Base-by-base conservation (phyloP, 1,284 basidiomycete species). In the Malassezia obtusa region DNA sequence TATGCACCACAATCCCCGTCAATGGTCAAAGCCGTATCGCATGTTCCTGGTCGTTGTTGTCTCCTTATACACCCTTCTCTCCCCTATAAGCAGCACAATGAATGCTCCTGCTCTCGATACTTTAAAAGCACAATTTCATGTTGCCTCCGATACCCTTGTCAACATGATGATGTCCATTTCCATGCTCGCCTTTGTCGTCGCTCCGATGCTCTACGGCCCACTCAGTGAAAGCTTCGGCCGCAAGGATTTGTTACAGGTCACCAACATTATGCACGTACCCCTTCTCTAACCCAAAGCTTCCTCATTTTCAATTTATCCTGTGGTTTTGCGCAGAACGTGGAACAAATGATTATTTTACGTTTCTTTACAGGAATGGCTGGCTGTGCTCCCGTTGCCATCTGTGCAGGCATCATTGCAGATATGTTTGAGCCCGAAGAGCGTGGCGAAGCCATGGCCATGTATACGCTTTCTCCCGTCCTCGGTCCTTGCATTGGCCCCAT, bases 401-500 rank as follows among this genome's bases (percentile, higher is more conserved):
- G 67, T 15, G 84, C 83, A 33, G 86, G 83, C 1, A 79, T 83
- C 1, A 75, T 88, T 1, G 79, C 81, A 1, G 86, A 88, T 69
- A 77, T 83, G 32, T 88, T 82, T 80, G 69, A 64, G n/a, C 70
- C 84, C 0, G 83, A 85, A 53, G 78, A 65, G 49, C 45, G 66
- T 37, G 63, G 63, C 31, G 37, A 32, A n/a, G 63, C 60, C 11
- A 62, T 63, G 61, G 45, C 58, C 0, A 32, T 55, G n/a, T 64
- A 85, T 69, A 83, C 84, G 0, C 74, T 87, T 4, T 82, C 83
- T 0, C 74, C 64, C 1, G 38, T 70, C 12, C 51, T 68, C 0
- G 66, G 64, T 2, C 66, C 68, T 0, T 56, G 64, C 22, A 55
- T 62, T 21, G 64, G 62, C 0, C 64, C 62, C 11, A 53, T 64